These are phyloP conservation scores for Aurinia saxatilis DNA, from an alignment of 345 rosid genomes.

Conservation along the genomic window DNA sequence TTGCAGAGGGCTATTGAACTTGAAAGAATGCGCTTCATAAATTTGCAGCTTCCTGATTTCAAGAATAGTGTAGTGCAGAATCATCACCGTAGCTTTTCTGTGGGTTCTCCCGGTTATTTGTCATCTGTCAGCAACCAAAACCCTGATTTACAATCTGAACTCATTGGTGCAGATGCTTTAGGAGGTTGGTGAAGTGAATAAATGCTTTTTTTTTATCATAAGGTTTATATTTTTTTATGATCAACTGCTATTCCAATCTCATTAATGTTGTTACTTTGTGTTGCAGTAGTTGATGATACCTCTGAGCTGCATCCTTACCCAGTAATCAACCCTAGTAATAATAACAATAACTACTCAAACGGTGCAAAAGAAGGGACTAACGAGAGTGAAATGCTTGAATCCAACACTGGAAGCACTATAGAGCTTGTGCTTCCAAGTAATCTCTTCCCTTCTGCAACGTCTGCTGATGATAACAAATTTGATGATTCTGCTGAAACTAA, in stretches of 20 bases:
- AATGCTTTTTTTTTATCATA: not conserved
- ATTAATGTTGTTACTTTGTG: not conserved
- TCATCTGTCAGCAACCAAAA: conserved; percentile 31
- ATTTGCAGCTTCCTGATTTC: conserved; percentile 75
- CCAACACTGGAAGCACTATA: conserved; percentile 9
- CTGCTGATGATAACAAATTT: conserved; percentile 15
- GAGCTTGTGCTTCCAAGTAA: conserved; percentile 52
- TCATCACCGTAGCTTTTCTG: conserved; percentile 64
- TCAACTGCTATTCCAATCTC: not conserved
- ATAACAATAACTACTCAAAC: not conserved
- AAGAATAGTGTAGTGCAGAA: conserved; percentile 38
- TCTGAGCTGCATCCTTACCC: conserved; percentile 30
- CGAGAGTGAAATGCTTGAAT: conserved; percentile 13
- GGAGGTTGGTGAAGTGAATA: conserved; percentile 38
- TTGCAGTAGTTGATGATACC: conserved; percentile 25
- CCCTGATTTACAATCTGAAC: conserved; percentile 27
- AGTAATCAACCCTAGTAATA: conserved; percentile 14
- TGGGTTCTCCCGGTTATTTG: conserved; percentile 48
- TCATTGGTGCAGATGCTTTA: conserved; percentile 29
- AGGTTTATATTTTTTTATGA: not conserved
- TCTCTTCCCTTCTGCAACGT: conserved; percentile 46
- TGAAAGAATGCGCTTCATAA: conserved; percentile 72
- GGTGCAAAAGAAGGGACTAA: conserved; percentile 13
- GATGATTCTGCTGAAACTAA: conserved; percentile 12
- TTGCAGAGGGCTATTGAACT: conserved; percentile 73